Evolutionary conservation across 2,329 filamentous ascomycete genomes (phyloP).

Genomic region (Fusarium sulawesiense): DNA sequence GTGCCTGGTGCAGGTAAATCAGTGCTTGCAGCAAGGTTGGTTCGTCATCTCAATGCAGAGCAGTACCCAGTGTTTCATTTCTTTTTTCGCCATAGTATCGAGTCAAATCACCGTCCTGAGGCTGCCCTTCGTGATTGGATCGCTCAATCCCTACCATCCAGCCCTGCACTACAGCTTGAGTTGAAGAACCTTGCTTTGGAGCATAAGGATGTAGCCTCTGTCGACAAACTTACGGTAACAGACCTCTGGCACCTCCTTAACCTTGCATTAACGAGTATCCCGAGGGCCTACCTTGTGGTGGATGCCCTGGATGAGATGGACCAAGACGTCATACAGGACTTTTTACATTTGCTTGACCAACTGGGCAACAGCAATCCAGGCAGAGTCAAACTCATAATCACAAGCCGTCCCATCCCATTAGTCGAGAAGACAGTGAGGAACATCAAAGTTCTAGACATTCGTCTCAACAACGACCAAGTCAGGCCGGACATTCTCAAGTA

Average conservation of each 20-base stretch:
- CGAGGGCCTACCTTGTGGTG: slow-evolving; percentile 52
- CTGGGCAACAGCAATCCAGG: slow-evolving; percentile 49
- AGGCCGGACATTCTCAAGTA: slow-evolving; percentile 56
- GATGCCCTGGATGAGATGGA: slow-evolving; percentile 63
- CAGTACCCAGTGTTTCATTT: slow-evolving; percentile 51
- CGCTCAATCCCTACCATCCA: slow-evolving; percentile 48
- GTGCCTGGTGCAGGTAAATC: slow-evolving; percentile 56
- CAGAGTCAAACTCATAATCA: slow-evolving; percentile 56
- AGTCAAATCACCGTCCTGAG: slow-evolving; percentile 49
- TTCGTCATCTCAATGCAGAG: slow-evolving; percentile 15
- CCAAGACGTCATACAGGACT: slow-evolving; percentile 42
- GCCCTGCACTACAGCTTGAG: slow-evolving; percentile 45
- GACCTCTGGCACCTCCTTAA: slow-evolving; percentile 49
- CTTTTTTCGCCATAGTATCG: slow-evolving; percentile 55
- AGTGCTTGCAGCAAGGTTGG: slow-evolving; percentile 48
- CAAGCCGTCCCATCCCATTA: slow-evolving; percentile 53
- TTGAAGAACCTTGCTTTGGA: slow-evolving; percentile 28
- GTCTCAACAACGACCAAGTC: slow-evolving; percentile 50
- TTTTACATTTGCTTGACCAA: slow-evolving; percentile 49
- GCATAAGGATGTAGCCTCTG: neutral
- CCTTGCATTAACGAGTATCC: slow-evolving; percentile 37
- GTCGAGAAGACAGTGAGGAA: slow-evolving; percentile 42
- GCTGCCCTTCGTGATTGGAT: slow-evolving; percentile 52
- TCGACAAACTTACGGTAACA: slow-evolving; percentile 13
- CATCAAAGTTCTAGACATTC: slow-evolving; percentile 40